Evolutionary conservation across 1,284 basidiomycete genomes (phyloP).

Genomic region (Cerrena zonata): DNA sequence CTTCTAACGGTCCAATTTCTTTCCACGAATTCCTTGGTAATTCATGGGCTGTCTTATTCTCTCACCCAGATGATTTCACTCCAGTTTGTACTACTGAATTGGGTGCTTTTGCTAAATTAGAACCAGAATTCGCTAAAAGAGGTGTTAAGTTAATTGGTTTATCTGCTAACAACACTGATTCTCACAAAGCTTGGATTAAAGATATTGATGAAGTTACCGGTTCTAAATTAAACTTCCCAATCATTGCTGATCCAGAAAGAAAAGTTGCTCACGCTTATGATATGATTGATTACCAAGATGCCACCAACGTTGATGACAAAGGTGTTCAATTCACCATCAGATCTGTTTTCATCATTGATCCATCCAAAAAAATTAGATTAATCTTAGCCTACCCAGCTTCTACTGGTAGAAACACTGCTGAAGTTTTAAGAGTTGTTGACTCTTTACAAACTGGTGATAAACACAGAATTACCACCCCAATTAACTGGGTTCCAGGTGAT

Average conservation of each 20-base stretch:
- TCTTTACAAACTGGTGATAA: conserved; percentile 91
- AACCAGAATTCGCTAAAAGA: too few relatives aligned
- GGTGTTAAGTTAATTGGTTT: too few relatives aligned
- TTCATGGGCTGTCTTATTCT: too few relatives aligned
- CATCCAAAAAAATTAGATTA: conserved; percentile 84
- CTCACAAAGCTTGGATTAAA: too few relatives aligned
- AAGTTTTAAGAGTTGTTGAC: conserved; percentile 80
- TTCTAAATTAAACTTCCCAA: too few relatives aligned
- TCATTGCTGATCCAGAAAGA: conserved; percentile 88
- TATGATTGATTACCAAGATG: conserved; percentile 93
- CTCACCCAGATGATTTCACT: too few relatives aligned
- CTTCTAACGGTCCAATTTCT: too few relatives aligned
- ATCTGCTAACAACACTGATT: too few relatives aligned
- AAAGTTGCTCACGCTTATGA: conserved; percentile 81
- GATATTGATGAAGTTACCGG: too few relatives aligned
- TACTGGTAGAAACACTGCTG: conserved; percentile 78
- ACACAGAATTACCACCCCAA: conserved; percentile 78
- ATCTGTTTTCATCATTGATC: conserved; percentile 92
- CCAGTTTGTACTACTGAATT: too few relatives aligned
- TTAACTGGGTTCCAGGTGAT: conserved; percentile 92
- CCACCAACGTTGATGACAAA: conserved; percentile 89
- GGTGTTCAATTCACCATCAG: conserved; percentile 84
- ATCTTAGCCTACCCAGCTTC: conserved; percentile 87
- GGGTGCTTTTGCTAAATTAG: too few relatives aligned
- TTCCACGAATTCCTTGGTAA: too few relatives aligned